phyloP scores from a whole-genome alignment of 1,284 basidiomycete genomes.

The Tausonia pullulans region DNA sequence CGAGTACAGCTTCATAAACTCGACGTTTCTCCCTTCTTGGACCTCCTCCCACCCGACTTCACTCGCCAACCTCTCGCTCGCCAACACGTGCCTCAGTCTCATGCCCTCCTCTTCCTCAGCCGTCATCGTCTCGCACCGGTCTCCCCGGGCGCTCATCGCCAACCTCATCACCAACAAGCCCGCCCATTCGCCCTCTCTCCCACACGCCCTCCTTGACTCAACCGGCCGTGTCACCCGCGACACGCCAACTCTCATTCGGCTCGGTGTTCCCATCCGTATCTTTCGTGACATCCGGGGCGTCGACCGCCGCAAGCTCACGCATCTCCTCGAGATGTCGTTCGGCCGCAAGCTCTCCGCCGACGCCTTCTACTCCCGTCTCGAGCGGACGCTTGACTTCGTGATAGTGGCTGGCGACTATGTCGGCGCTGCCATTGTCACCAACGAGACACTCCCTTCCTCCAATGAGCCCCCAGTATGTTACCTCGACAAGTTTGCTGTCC shows the following conservation, averaged over 20 bases:
- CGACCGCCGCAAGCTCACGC: slow-evolving; percentile 63
- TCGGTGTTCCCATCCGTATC: slow-evolving; percentile 76
- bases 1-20: slow-evolving; percentile 74
- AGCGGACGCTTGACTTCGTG: slow-evolving; percentile 72
- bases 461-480: slow-evolving; percentile 55
- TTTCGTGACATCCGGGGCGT: slow-evolving; percentile 51
- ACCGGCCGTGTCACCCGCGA: slow-evolving; percentile 74
- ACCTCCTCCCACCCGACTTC: slow-evolving; percentile 68
- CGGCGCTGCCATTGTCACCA: slow-evolving; percentile 86
- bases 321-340: slow-evolving; percentile 80
- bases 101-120: slow-evolving; percentile 92
- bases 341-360: slow-evolving; percentile 57
- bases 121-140: slow-evolving; percentile 93
- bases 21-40: slow-evolving; percentile 77
- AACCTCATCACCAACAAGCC: slow-evolving; percentile 99
- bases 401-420: slow-evolving; percentile 94
- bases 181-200: slow-evolving; percentile 85
- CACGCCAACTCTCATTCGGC: slow-evolving; percentile 86
- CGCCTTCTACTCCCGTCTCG: slow-evolving; percentile 68
- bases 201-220: slow-evolving; percentile 70
- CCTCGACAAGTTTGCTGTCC: slow-evolving; percentile 96
- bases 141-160: slow-evolving; percentile 85
- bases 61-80: slow-evolving; percentile 75
- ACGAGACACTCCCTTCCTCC: slow-evolving; percentile 14
- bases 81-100: slow-evolving; percentile 74